These are phyloP conservation scores for Blastocystis sp. DNA, from an alignment of 352 stramenopile species.

Conservation along the genomic window DNA sequence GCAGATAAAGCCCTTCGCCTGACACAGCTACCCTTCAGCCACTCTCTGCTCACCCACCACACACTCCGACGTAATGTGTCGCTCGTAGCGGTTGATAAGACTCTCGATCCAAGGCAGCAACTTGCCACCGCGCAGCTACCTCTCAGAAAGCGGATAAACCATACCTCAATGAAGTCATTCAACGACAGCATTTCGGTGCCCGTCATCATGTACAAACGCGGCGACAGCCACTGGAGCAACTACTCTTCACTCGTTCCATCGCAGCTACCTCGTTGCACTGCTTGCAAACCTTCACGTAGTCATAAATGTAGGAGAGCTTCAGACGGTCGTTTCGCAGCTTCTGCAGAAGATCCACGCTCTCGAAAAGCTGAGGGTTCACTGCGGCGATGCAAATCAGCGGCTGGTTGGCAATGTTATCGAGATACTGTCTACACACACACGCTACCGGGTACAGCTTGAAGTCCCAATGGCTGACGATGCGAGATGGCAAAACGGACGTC, in stretches of 20 bases:
- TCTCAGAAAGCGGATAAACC: not conserved
- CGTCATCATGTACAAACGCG: conserved; percentile 44
- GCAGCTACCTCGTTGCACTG: not conserved
- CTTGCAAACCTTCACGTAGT: conserved; percentile 48
- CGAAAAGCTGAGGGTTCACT: not conserved
- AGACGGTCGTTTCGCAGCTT: not conserved
- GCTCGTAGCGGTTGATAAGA: not conserved
- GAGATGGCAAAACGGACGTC: not conserved
- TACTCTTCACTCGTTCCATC: not conserved
- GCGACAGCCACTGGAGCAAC: not conserved
- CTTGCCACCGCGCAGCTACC: not conserved
- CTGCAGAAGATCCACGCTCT: not conserved
- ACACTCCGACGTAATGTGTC: conserved; percentile 36
- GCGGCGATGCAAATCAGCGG: conserved; percentile 31
- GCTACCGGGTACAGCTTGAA: conserved; percentile 54
- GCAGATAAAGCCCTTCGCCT: conserved; percentile 40
- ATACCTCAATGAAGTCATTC: conserved; percentile 36
- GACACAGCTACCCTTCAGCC: conserved; percentile 20
- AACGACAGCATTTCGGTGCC: conserved; percentile 44
- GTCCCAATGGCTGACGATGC: not conserved
- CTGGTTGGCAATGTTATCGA: conserved; percentile 14
- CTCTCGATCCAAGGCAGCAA: conserved; percentile 27
- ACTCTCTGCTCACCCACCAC: not conserved
- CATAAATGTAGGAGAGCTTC: conserved; percentile 27
- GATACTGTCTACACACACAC: conserved; percentile 20